Base-by-base conservation (phyloP, 2,329 filamentous ascomycete genomes). In the Calonectria multiphialidica region DNA sequence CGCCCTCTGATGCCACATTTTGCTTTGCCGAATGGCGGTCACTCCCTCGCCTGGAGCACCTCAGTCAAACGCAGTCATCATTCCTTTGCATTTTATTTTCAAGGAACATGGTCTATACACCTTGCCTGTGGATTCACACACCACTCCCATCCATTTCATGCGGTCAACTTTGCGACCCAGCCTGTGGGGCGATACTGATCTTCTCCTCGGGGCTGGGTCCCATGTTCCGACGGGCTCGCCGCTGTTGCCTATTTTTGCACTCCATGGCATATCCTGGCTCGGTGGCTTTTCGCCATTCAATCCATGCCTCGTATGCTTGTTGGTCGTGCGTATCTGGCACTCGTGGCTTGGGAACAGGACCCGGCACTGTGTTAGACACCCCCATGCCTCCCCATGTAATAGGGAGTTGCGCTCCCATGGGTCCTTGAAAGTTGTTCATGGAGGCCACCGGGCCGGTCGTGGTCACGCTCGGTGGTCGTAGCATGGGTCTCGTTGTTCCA, bases 201-300 rank as follows among this genome's bases (percentile, higher is more conserved):
- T 40, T 44, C 21, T 55, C 13, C 13, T 74, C 71, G 42, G 33
- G 21, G 16, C 71, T 73, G n/a, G 30, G 42, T 16, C 28, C 49
- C 23, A 72, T 55, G 37, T 75, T 75, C 25, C 82, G 77, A 66
- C 83, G 82, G 28, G 79, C 80, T 63, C 85, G 81, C 28, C 81
- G 78, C 70, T 85, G 84, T 75, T 88, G 86, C 57, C 86, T 81
- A 47, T 81, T 80, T 72, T 86, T 86, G 79, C 87, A 88, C 74
- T 84, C 81, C 70, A 85, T 74, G 28, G 87, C 86, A 74, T 88
- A 88, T 2, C 85, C 86, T 7, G 87, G 87, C 74, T 87, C 84
- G 57, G 85, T 84, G 25, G 84, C 84, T 73, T 88, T 88, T 68
- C 86, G 84, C 84, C 84, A 87, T 77, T 88, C 87, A 40, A 88